Percentiles rank a stretch among this genome's conserved stretches.
These are phyloP conservation scores for Barbarea vulgaris DNA, from an alignment of 345 rosid genomes.

Conservation along the genomic window DNA sequence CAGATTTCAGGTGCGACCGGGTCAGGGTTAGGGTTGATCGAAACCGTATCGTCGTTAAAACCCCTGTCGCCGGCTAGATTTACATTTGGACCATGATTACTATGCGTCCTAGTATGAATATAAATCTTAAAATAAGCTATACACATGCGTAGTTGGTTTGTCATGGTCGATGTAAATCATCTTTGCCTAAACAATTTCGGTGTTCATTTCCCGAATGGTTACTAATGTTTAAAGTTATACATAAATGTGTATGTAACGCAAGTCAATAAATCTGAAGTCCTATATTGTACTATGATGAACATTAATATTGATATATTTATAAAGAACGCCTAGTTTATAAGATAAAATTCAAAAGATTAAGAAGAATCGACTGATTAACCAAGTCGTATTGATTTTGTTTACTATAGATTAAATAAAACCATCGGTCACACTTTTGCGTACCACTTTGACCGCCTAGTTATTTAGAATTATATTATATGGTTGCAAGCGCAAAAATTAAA, in stretches of 20 bases:
- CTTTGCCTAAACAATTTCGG: background rate
- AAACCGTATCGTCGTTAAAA: conserved; percentile 19
- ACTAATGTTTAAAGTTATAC: background rate
- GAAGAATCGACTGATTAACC: background rate
- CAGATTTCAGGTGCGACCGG: conserved; percentile 38
- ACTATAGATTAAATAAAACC: background rate
- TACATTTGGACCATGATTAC: background rate
- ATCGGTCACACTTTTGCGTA: background rate
- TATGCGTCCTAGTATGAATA: background rate
- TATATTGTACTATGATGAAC: background rate
- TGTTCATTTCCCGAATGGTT: background rate
- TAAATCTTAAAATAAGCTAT: background rate
- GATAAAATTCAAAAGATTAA: background rate
- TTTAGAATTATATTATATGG: background rate
- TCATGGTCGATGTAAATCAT: background rate
- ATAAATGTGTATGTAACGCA: background rate
- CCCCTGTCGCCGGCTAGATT: conserved; percentile 32
- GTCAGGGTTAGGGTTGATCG: conserved; percentile 40
- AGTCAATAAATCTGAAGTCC: background rate
- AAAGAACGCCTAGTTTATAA: background rate
- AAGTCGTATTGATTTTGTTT: background rate
- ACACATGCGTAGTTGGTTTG: background rate
- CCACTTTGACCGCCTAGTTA: background rate
- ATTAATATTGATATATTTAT: background rate
- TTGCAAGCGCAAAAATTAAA: background rate